Conservation (phyloP, 2,329 filamentous ascomycete genomes). For the Aureobasidium melanogenum region DNA sequence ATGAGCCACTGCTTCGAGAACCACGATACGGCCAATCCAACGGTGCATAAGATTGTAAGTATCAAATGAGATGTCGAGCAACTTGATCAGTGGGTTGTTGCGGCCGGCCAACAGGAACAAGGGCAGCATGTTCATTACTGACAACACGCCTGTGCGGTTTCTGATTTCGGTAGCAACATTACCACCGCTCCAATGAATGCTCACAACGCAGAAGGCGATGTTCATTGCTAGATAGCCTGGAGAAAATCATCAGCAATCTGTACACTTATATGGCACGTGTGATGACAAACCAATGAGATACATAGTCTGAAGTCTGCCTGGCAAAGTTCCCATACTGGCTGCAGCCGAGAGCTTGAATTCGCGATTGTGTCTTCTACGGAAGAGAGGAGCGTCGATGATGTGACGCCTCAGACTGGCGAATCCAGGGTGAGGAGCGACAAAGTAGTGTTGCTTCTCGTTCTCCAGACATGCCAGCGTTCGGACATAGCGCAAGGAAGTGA, state of each 20-base stretch:
- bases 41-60: slow-evolving; percentile 75
- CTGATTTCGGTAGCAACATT: slow-evolving; percentile 57
- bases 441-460: slow-evolving; percentile 65
- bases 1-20: slow-evolving; percentile 60
- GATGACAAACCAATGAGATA: slow-evolving; percentile 27
- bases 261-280: not conserved
- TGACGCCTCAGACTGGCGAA: slow-evolving; percentile 38
- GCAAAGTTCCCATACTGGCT: slow-evolving; percentile 41
- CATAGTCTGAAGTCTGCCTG: slow-evolving; percentile 39
- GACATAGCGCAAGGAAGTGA: slow-evolving; percentile 56
- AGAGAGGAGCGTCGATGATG: slow-evolving; percentile 39
- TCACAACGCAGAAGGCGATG: slow-evolving; percentile 37
- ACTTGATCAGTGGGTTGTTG: slow-evolving; percentile 68
- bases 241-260: not conserved
- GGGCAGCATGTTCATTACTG: slow-evolving; percentile 70
- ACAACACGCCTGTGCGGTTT: slow-evolving; percentile 61
- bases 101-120: slow-evolving; percentile 65
- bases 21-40: slow-evolving; percentile 70
- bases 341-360: slow-evolving; percentile 43
- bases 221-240: slow-evolving; percentile 40
- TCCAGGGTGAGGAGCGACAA: slow-evolving; percentile 51
- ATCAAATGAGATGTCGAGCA: slow-evolving; percentile 68
- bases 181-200: slow-evolving; percentile 51
- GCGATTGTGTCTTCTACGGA: slow-evolving; percentile 40
- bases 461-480: slow-evolving; percentile 66